Percentiles rank a stretch among this genome's conserved stretches.
Conservation (phyloP, 2,329 filamentous ascomycete genomes). For the Metarhizium sp. region DNA sequence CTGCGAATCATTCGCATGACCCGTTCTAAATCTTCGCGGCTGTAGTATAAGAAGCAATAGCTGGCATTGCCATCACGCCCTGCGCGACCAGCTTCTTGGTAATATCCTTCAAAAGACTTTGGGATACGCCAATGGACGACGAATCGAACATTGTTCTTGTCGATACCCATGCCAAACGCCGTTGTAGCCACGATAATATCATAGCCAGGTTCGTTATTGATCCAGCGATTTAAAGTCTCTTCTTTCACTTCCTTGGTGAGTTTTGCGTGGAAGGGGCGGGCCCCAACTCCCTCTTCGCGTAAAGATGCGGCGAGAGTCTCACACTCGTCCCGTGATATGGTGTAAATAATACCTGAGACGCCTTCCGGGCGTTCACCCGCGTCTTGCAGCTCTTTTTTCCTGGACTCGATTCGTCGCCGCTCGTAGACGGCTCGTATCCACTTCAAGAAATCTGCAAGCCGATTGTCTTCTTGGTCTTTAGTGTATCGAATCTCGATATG, state of each 20-base stretch:
- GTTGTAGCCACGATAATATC: slow-evolving; percentile 93
- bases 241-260: slow-evolving; percentile 60
- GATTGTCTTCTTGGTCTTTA: slow-evolving; percentile 61
- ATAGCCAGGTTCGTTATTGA: slow-evolving; percentile 64
- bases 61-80: slow-evolving; percentile 83
- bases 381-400: slow-evolving; percentile 48
- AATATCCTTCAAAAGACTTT: slow-evolving; percentile 91
- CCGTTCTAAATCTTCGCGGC: slow-evolving; percentile 73
- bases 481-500: slow-evolving; percentile 87
- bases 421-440: slow-evolving; percentile 70
- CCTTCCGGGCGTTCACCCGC: slow-evolving; percentile 48
- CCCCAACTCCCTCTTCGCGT: slow-evolving; percentile 59
- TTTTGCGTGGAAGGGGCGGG: slow-evolving; percentile 64
- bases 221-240: slow-evolving; percentile 62
- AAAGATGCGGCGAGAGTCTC: slow-evolving; percentile 60
- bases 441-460: slow-evolving; percentile 61
- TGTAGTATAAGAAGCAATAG: slow-evolving; percentile 86
- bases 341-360: slow-evolving; percentile 73
- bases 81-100: slow-evolving; percentile 88
- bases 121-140: slow-evolving; percentile 92
- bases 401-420: slow-evolving; percentile 51
- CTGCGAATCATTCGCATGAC: slow-evolving; percentile 48
- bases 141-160: slow-evolving; percentile 90
- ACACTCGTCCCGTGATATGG: slow-evolving; percentile 64
- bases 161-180: slow-evolving; percentile 96